phyloP scores from a whole-genome alignment of 768 basidiomycete species.

The Leccinum broughii region DNA sequence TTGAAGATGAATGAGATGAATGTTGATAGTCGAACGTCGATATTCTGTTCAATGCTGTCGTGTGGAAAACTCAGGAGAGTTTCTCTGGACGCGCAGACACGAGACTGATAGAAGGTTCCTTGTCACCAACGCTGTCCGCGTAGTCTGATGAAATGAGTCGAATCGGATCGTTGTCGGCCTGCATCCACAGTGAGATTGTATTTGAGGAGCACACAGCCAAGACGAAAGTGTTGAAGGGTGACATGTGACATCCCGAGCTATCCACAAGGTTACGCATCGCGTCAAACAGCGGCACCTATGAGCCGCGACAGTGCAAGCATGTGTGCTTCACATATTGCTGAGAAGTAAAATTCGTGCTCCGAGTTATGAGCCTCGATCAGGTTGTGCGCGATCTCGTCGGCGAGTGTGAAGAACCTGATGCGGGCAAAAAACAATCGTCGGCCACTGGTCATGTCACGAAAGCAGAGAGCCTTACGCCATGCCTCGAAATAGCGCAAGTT shows the following conservation, averaged over 20 bases:
- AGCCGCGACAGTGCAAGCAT: slow-evolving; percentile 44
- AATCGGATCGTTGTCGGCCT: slow-evolving; percentile 52
- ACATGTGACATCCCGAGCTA: slow-evolving; percentile 40
- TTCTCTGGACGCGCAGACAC: slow-evolving; percentile 77
- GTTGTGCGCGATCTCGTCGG: slow-evolving; percentile 94
- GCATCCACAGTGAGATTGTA: slow-evolving; percentile 84
- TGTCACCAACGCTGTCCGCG: slow-evolving; percentile 40
- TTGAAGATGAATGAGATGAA: slow-evolving; percentile 63
- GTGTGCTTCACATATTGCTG: slow-evolving; percentile 79
- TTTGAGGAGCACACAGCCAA: slow-evolving; percentile 74
- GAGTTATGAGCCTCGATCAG: slow-evolving; percentile 84
- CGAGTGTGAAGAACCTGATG: slow-evolving; percentile 79
- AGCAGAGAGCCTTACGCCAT: slow-evolving; percentile 62
- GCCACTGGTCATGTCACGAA: not conserved
- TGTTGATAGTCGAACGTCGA: slow-evolving; percentile 87
- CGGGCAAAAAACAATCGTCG: not conserved
- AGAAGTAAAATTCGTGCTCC: slow-evolving; percentile 94
- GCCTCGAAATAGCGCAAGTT: slow-evolving; percentile 84
- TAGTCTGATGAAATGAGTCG: slow-evolving; percentile 66
- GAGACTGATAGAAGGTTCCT: slow-evolving; percentile 74
- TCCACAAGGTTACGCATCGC: not conserved
- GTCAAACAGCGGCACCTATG: slow-evolving; percentile 14
- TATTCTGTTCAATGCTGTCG: slow-evolving; percentile 84
- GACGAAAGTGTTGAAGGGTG: slow-evolving; percentile 71
- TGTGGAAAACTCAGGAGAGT: slow-evolving; percentile 85